Conservation (phyloP, 495 filamentous ascomycete genomes). For the Opeltia flavorubescens region DNA sequence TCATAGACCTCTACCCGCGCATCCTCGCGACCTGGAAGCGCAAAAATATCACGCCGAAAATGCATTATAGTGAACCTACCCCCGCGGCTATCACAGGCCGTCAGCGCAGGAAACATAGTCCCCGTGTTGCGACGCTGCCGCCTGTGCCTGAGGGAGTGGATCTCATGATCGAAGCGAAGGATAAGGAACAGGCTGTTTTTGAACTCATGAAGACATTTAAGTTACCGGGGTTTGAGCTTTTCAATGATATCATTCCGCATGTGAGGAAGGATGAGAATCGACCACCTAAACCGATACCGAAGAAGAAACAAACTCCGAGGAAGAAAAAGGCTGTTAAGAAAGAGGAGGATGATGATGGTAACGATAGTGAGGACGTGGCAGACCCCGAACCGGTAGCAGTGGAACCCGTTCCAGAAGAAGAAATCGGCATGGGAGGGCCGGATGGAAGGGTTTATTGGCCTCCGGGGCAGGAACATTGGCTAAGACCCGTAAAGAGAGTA, state of each 20-base stretch:
- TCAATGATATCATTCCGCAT: slow-evolving; percentile 70
- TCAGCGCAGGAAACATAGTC: slow-evolving; percentile 71
- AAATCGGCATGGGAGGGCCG: slow-evolving; percentile 78
- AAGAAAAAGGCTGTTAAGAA: slow-evolving; percentile 32
- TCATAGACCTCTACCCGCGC: slow-evolving; percentile 51
- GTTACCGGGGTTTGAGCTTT: slow-evolving; percentile 57
- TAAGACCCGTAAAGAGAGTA: slow-evolving; percentile 61
- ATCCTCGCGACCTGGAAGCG: slow-evolving; percentile 77
- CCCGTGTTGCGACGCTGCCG: slow-evolving; percentile 61
- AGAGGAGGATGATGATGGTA: slow-evolving; percentile 35
- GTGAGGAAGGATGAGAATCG: slow-evolving; percentile 67
- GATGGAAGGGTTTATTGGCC: slow-evolving; percentile 90
- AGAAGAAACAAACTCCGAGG: slow-evolving; percentile 32
- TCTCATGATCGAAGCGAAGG: slow-evolving; percentile 97
- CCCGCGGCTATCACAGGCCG: slow-evolving; percentile 58
- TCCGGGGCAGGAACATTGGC: slow-evolving; percentile 76
- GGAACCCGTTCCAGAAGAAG: slow-evolving; percentile 42
- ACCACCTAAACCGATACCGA: slow-evolving; percentile 30
- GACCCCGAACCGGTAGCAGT: slow-evolving; percentile 17
- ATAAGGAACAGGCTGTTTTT: slow-evolving; percentile 95
- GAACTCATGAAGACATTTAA: slow-evolving; percentile 82
- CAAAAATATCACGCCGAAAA: slow-evolving; percentile 83
- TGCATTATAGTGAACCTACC: slow-evolving; percentile 85
- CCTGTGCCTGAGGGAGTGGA: slow-evolving; percentile 76
- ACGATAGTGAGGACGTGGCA: slow-evolving; percentile 28